These are phyloP conservation scores for Vitis hybrid DNA, from an alignment of 177 flowering plant species.

Conservation along the genomic window DNA sequence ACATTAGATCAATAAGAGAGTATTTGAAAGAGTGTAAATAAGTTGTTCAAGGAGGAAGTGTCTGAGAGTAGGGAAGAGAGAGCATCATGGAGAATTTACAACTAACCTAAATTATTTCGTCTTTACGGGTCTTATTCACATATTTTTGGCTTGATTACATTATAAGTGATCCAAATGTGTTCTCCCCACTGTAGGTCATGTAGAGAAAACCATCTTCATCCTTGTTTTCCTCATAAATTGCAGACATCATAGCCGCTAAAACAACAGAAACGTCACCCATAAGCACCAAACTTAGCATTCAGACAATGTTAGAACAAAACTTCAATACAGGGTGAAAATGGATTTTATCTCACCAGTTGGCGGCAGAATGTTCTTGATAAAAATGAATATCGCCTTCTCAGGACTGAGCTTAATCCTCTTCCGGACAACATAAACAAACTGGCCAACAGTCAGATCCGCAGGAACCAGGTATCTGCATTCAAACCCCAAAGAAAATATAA, in stretches of 20 bases:
- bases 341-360: slow-evolving; percentile 38
- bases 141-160: neutral
- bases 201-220: slow-evolving; percentile 49
- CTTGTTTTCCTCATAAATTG: slow-evolving; percentile 45
- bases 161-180: slow-evolving; percentile 35
- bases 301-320: neutral
- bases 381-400: slow-evolving; percentile 46
- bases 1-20: no score
- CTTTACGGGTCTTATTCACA: slow-evolving; percentile 10
- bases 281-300: no score
- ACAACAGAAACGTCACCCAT: neutral
- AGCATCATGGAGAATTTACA: slow-evolving; percentile 18
- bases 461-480: slow-evolving; percentile 41
- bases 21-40: neutral
- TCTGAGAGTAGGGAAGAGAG: neutral
- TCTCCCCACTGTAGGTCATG: slow-evolving; percentile 52
- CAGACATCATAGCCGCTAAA: slow-evolving; percentile 47
- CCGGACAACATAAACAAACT: slow-evolving; percentile 48
- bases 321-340: neutral
- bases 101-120: slow-evolving; percentile 1
- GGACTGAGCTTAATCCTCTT: slow-evolving; percentile 45
- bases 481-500: neutral
- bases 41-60: neutral
- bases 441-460: slow-evolving; percentile 53
- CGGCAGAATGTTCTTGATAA: slow-evolving; percentile 44